Evolutionary conservation across 805 yeast genomes (phyloP).

Genomic region (Kodamaea lidongshanica): DNA sequence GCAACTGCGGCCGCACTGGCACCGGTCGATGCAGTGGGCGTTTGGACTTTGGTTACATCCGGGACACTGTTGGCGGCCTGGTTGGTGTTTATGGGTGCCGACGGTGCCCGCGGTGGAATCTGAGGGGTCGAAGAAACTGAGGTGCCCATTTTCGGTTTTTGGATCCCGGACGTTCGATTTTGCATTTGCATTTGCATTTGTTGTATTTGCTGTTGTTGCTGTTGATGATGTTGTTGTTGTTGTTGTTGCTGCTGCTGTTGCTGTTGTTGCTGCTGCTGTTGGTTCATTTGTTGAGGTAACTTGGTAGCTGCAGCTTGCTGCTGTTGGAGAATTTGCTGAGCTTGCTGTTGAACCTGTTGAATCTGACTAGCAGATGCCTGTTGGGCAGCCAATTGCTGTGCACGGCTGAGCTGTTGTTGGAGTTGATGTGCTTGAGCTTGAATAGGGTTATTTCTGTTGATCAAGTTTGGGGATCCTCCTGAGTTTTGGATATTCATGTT

Average conservation of each 20-base stretch:
- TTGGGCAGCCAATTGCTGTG: slow-evolving; percentile 8
- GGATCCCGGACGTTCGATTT: too few species aligned
- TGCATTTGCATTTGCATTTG: slow-evolving; percentile 8
- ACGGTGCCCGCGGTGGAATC: slow-evolving; percentile 4
- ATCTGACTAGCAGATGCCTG: slow-evolving; percentile 10
- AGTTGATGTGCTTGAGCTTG: slow-evolving; percentile 8
- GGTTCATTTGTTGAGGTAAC: too few species aligned
- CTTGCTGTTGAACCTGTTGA: slow-evolving; percentile 12
- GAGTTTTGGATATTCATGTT: too few species aligned
- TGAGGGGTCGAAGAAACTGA: slow-evolving; percentile 7
- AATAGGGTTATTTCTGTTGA: slow-evolving; percentile 2
- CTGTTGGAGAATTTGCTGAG: slow-evolving; percentile 11
- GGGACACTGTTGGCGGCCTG: slow-evolving; percentile 7
- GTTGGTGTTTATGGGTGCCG: slow-evolving; percentile 5
- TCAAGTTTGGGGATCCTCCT: slow-evolving; percentile 7
- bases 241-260: slow-evolving; percentile 8
- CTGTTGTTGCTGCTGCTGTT: slow-evolving; percentile 3
- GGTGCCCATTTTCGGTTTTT: too few species aligned
- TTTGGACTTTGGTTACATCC: slow-evolving; percentile 34
- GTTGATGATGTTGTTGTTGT: slow-evolving; percentile 10
- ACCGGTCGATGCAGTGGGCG: slow-evolving; percentile 46
- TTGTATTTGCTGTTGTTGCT: slow-evolving; percentile 9
- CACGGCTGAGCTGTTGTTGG: slow-evolving; percentile 12
- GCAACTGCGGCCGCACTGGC: slow-evolving; percentile 27
- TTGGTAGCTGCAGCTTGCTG: slow-evolving; percentile 7